These are phyloP conservation scores for Cladosporium phlei DNA, from an alignment of 2,329 filamentous ascomycete genomes.

Conservation along the genomic window DNA sequence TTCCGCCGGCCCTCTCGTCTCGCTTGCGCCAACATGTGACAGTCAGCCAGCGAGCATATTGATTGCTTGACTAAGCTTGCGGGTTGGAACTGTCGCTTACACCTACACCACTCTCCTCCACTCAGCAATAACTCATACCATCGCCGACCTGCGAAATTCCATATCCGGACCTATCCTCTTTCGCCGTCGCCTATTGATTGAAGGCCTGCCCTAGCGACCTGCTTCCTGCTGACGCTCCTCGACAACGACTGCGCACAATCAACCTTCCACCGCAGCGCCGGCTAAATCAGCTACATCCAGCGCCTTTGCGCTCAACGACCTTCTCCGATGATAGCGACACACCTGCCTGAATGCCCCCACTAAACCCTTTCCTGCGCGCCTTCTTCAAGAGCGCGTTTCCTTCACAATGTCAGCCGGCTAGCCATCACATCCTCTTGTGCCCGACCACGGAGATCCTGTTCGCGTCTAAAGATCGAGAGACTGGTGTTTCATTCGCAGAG, in stretches of 20 bases:
- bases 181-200: not conserved
- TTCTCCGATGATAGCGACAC: conserved; percentile 18
- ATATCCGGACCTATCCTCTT: too few species aligned
- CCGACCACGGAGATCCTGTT: conserved; percentile 89
- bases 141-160: not conserved
- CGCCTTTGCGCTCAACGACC: not conserved
- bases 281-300: too few species aligned
- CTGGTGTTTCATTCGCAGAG: conserved; percentile 69
- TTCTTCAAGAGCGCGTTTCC: conserved; percentile 96
- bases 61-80: too few species aligned
- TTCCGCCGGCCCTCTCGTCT: too few species aligned
- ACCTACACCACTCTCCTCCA: too few species aligned
- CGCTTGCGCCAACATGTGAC: too few species aligned
- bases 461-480: conserved; percentile 81
- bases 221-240: too few species aligned
- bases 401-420: conserved; percentile 82
- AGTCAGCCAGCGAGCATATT: too few species aligned
- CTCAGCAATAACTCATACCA: not conserved
- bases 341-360: conserved; percentile 47
- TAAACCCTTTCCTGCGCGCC: conserved; percentile 97
- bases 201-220: too few species aligned
- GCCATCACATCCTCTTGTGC: conserved; percentile 90
- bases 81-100: too few species aligned
- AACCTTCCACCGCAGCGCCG: too few species aligned
- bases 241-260: not conserved